Evolutionary conservation across 2,329 filamentous ascomycete species (phyloP).

Genomic region (Botrytis deweyae): DNA sequence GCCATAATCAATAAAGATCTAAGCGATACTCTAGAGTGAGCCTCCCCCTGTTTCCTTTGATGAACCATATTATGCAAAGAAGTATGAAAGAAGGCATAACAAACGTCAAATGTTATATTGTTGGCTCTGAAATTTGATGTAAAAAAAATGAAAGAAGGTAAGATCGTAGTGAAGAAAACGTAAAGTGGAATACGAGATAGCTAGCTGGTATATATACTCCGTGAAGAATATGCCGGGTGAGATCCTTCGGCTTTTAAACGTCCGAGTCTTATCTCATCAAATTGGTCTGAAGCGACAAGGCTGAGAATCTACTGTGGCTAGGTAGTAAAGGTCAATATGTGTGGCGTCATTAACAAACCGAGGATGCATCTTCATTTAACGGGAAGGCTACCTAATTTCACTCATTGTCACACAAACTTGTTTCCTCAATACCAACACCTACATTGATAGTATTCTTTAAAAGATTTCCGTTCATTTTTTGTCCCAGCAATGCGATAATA

Average conservation of each 20-base stretch:
- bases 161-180: background rate
- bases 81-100: background rate
- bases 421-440: background rate
- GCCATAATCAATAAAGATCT: background rate
- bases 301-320: background rate
- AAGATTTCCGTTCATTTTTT: background rate
- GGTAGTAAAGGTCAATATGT: background rate
- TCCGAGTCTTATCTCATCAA: background rate
- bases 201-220: background rate
- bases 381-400: background rate
- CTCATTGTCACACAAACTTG: background rate
- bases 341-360: slow-evolving; percentile 7
- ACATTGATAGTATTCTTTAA: background rate
- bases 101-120: too few species aligned
- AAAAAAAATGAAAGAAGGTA: background rate
- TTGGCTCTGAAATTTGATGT: background rate
- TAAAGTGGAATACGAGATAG: background rate
- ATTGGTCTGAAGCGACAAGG: background rate
- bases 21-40: background rate
- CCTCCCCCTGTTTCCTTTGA: background rate
- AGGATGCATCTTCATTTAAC: background rate
- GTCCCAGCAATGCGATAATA: slow-evolving; percentile 5
- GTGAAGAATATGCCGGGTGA: background rate
- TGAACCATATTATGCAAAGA: background rate
- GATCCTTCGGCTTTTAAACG: background rate